These are phyloP conservation scores for Penicillium bialowiezense DNA, from an alignment of 495 filamentous ascomycete genomes.

Conservation along the genomic window DNA sequence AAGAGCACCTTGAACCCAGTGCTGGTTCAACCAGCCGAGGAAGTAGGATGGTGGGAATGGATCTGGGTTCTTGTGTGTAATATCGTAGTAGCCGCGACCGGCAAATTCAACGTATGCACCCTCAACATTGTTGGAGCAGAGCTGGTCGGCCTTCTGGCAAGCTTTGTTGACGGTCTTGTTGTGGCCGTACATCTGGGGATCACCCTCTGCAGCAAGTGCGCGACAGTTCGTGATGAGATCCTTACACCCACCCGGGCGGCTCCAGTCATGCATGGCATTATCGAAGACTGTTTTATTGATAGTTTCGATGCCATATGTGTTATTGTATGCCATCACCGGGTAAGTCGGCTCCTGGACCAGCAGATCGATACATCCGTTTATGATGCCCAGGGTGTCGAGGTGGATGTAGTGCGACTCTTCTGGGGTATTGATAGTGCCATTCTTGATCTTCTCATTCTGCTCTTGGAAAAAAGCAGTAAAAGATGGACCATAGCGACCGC, in stretches of 20 bases:
- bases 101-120: slow-evolving; percentile 28
- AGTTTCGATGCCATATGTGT: slow-evolving; percentile 69
- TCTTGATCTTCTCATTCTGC: slow-evolving; percentile 58
- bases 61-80: slow-evolving; percentile 49
- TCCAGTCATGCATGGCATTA: slow-evolving; percentile 44
- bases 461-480: slow-evolving; percentile 64
- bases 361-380: slow-evolving; percentile 78
- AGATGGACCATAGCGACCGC: slow-evolving; percentile 64
- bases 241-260: slow-evolving; percentile 57
- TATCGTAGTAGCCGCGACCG: slow-evolving; percentile 61
- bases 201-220: slow-evolving; percentile 31
- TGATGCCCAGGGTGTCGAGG: slow-evolving; percentile 48
- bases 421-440: slow-evolving; percentile 25
- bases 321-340: slow-evolving; percentile 65
- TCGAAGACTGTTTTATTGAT: slow-evolving; percentile 56
- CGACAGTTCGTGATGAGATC: slow-evolving; percentile 54
- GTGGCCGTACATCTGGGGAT: slow-evolving; percentile 44
- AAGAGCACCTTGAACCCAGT: slow-evolving; percentile 59
- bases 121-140: slow-evolving; percentile 41
- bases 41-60: slow-evolving; percentile 64
- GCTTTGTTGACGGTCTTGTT: slow-evolving; percentile 41
- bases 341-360: slow-evolving; percentile 66
- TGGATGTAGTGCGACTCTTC: slow-evolving; percentile 39
- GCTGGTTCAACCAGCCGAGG: slow-evolving; percentile 62
- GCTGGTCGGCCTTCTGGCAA: slow-evolving; percentile 34